Percentiles rank a stretch among this genome's conserved stretches.
Evolutionary conservation across 1,284 basidiomycete species (phyloP).

Genomic region (Melanopsichium pennsylvanicum): DNA sequence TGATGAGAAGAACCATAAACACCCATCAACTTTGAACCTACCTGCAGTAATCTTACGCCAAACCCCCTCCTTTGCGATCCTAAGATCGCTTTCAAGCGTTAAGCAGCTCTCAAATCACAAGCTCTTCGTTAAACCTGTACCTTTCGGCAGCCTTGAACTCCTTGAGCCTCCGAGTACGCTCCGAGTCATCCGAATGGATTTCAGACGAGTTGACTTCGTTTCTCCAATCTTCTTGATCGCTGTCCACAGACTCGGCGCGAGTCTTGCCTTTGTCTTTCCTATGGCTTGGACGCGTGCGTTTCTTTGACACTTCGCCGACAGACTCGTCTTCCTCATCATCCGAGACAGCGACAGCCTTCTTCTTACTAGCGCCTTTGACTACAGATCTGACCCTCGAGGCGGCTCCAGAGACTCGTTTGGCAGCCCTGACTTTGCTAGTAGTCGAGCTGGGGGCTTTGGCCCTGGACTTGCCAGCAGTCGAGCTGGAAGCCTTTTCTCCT

Average conservation of each 20-base stretch:
- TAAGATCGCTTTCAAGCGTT: too few species aligned
- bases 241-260: neutral
- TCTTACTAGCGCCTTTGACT: too few species aligned
- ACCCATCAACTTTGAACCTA: too few species aligned
- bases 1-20: too few species aligned
- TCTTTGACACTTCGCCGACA: neutral
- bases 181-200: constrained; percentile 27
- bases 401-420: too few species aligned
- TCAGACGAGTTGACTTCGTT: constrained; percentile 7
- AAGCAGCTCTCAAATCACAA: constrained; percentile 1
- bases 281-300: neutral
- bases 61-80: too few species aligned
- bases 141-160: constrained; percentile 17
- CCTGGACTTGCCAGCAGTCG: neutral
- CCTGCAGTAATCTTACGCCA: too few species aligned
- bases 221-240: constrained; percentile 7
- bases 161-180: constrained; percentile 26
- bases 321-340: neutral
- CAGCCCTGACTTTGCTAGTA: neutral
- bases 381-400: too few species aligned
- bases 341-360: neutral
- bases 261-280: constrained; percentile 12
- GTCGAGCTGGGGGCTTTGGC: neutral
- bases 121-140: constrained; percentile 21
- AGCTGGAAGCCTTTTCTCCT: neutral